Base-by-base conservation (phyloP, 495 filamentous ascomycete species). In the Penicillium parvum region DNA sequence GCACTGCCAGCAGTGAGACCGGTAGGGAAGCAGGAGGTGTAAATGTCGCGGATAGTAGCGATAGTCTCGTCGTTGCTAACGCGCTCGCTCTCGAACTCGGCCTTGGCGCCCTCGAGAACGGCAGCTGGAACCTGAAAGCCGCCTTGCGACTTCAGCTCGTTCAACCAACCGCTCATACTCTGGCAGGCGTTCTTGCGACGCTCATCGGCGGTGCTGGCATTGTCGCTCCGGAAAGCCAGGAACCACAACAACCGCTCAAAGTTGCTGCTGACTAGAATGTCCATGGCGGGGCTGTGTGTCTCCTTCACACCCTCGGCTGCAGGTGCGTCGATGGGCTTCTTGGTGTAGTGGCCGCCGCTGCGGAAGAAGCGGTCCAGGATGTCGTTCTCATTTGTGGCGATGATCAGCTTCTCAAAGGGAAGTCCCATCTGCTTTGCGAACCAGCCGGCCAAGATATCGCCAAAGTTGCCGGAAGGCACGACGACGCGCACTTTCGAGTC, bases 191-290 rank as follows among this genome's bases (percentile, higher is more conserved):
- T 55, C 48, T 65, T 49, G 34, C 76, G 67, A 32, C 59, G 55
- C 28, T 68, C 57, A 7, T 69, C 56, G 7, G 55, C 45, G 11
- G 55, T 48, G 21, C 29, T 29, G 12, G 48, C 42, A 35, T 47
- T 52, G 47, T 65, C 74, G 47, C 77, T 79, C 44, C 82, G 72
- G 62, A 84, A 82, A 1, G 88, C 82, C 8, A 95, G 73, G 72
- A 85, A 95, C 91, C 91, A 96, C n/a, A 98, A 73, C 0, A 98
- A 74, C 19, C 92, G 78, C 72, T 98, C 92, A 62, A 98, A 96
- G 73, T 98, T 98, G 62, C 83, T 89, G 40, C 81, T 86, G 25
- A 96, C 89, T 9, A 97, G 75, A 40, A 96, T 96, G 61, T 97
- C 92, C 92, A 98, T 98, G 14, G 92, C 92, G 0, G 92, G 91